Evolutionary conservation across 768 basidiomycete genomes (phyloP), one percentile per base, ranked within the genome.

Genomic region (Filobasidium floriforme): DNA sequence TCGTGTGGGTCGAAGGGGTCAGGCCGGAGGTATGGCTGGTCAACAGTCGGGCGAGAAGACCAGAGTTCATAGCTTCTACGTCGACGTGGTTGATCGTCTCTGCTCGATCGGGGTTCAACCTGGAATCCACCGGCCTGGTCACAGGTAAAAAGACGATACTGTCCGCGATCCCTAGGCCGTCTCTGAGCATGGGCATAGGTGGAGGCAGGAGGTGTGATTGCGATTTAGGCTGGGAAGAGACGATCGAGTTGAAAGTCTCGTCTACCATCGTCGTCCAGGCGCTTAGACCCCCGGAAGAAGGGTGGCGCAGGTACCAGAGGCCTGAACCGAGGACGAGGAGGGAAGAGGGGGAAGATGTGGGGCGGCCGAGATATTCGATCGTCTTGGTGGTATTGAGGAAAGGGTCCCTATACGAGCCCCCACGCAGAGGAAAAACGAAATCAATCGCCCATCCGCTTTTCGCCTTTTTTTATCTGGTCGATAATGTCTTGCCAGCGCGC

Each of bases 61-160:
- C 88, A 1, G 88, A 87, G 77, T 96, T 94, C 90, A 96, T 92
- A 46, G 88, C 89, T 71, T 90, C 88, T 63, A 93, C 87, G 72
- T 92, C 89, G 15, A 87, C 83, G 28, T 85, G 81, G 64, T 84
- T 84, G 82, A 96, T 88, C 11, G 86, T 87, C 29, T 80, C 73
- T 7, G 85, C 84, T 62, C 90, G 84, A 32, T 86, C 85, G 1
- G 80, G 76, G 0, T 85, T 83, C 29, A 96, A 79, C 73, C 88
- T 88, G 14, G 84, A 82, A 43, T 83, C 70, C n/a, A 88, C 80
- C 14, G 89, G 81, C 52, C 87, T 83, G 71, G 88, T 85, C 24
- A 93, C 84, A 5, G 92, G 92, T 22, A 93, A 81, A 57, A 93
- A 81, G 26, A 92, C 83, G 49, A 92, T 81, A 51, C 85, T 77